A percentile compares a stretch with the other conserved stretches of the same genome.
Evolutionary conservation across 331 rosid species (phyloP).

Genomic region (Rosa hybrid): DNA sequence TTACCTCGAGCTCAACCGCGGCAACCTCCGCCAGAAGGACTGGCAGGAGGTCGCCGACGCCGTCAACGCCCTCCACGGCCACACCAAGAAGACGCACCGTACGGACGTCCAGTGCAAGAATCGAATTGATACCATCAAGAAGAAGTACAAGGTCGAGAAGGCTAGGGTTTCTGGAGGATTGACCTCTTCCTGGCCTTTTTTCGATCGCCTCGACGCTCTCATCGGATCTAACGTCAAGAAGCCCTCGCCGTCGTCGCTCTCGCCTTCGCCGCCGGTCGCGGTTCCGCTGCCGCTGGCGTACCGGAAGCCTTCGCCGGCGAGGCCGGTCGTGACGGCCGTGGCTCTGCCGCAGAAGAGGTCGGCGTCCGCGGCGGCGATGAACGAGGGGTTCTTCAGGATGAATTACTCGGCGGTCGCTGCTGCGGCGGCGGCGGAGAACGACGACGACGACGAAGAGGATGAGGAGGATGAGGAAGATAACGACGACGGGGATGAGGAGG

Average conservation of each 20-base stretch:
- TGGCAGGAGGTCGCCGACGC: slow-evolving; percentile 98
- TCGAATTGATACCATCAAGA: slow-evolving; percentile 90
- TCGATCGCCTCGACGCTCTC: slow-evolving; percentile 60
- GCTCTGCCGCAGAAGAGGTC: slow-evolving; percentile 76
- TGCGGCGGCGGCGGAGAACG: slow-evolving; percentile 81
- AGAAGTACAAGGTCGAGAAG: slow-evolving; percentile 92
- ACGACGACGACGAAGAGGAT: slow-evolving; percentile 54
- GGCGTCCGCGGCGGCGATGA: slow-evolving; percentile 36
- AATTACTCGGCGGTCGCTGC: slow-evolving; percentile 91
- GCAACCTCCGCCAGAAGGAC: slow-evolving; percentile 96
- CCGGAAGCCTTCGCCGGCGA: slow-evolving; percentile 40
- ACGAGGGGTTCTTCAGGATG: slow-evolving; percentile 65
- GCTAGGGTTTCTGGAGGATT: slow-evolving; percentile 65
- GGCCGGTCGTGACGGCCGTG: slow-evolving; percentile 36
- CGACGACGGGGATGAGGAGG: slow-evolving; percentile 47
- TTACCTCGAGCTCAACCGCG: slow-evolving; percentile 89
- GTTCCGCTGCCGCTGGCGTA: slow-evolving; percentile 61
- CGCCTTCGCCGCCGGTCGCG: slow-evolving; percentile 75
- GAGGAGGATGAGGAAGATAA: slow-evolving; percentile 50
- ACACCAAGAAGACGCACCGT: slow-evolving; percentile 85
- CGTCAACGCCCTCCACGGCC: slow-evolving; percentile 94
- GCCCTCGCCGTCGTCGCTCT: slow-evolving; percentile 37
- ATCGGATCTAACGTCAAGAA: slow-evolving; percentile 66
- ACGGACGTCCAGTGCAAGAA: slow-evolving; percentile 97
- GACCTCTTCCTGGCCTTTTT: slow-evolving; percentile 75